Evolutionary conservation across 495 filamentous ascomycete genomes (phyloP), one percentile per base, ranked within the genome.

Genomic region (Talaromyces proteolyticus): DNA sequence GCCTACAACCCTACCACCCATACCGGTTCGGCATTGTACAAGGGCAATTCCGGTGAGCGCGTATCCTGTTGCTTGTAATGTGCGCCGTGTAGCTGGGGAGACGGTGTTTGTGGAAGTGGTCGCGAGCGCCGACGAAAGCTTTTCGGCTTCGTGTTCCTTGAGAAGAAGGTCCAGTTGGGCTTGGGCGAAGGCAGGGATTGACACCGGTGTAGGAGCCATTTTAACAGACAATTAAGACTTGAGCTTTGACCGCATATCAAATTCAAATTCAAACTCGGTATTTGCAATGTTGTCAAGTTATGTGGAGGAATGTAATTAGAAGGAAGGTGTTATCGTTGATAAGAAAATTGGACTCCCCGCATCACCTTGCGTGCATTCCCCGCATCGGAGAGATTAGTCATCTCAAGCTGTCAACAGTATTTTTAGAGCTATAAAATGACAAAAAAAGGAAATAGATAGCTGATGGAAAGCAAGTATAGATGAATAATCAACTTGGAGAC

Each of bases 1-100:
- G 16, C 95, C 68, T 3, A 98, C 82, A 0, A 87, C 87, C 34
- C 89, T 86, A 1, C 93, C 94, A 18, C 92, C 94, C 7, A 96
- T 68, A 0, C 93, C 94, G 0, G 93, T 97, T n/a, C 91, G 85
- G 63, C 88, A 88, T 44, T 85, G 81, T n/a, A 75, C 64, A 11
- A 95, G 67, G 17, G 77, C 57, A 3, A 98, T 76, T 53, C 94
- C 95, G 0, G 85, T 85, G 25, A 97, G 70, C 1, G 94, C 93
- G 55, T 95, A 78, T 36, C 93, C 93, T 3, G 91, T 89, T 45
- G 88, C 85, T 64, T 91, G 81, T 19, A 98, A 82, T 0, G 82
- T 75, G 0, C 79, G 68, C 14, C 93, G 88, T 14, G 88, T 84
- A 44, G 85, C 76, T 19, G 76, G 75, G 22, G 82, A 79, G 46